These are phyloP conservation scores for Talaromyces sp. DNA, from an alignment of 2,329 filamentous ascomycete species.

Conservation along the genomic window DNA sequence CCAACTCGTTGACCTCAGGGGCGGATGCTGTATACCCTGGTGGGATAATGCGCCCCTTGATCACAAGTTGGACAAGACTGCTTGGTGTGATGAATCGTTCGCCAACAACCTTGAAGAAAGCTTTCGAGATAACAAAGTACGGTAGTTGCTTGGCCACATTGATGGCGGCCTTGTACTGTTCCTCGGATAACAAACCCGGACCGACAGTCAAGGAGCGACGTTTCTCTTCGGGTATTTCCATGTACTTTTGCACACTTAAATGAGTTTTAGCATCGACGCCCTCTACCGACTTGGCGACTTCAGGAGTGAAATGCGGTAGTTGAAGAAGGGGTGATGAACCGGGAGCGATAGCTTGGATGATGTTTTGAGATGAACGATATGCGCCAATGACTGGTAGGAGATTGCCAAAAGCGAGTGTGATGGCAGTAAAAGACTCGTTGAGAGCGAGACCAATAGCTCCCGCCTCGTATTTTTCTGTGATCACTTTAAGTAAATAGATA, in stretches of 20 bases:
- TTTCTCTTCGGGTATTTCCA: constrained; percentile 73
- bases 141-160: constrained; percentile 80
- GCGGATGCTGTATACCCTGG: constrained; percentile 69
- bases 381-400: constrained; percentile 77
- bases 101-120: constrained; percentile 97
- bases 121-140: constrained; percentile 77
- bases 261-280: constrained; percentile 67
- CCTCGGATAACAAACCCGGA: constrained; percentile 65
- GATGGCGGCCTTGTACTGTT: constrained; percentile 73
- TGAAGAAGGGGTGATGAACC: constrained; percentile 84
- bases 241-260: constrained; percentile 78
- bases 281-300: constrained; percentile 45
- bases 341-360: constrained; percentile 86
- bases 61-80: constrained; percentile 86
- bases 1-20: constrained; percentile 69
- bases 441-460: constrained; percentile 81
- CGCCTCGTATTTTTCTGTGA: constrained; percentile 74
- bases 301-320: constrained; percentile 77
- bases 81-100: constrained; percentile 90
- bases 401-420: constrained; percentile 82
- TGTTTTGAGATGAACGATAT: constrained; percentile 75
- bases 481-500: background rate
- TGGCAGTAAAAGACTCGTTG: constrained; percentile 81
- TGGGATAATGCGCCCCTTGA: constrained; percentile 91
- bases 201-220: constrained; percentile 70